These are phyloP conservation scores for Camptophora hylomeconis DNA, from an alignment of 2,329 filamentous ascomycete species.

Conservation along the genomic window DNA sequence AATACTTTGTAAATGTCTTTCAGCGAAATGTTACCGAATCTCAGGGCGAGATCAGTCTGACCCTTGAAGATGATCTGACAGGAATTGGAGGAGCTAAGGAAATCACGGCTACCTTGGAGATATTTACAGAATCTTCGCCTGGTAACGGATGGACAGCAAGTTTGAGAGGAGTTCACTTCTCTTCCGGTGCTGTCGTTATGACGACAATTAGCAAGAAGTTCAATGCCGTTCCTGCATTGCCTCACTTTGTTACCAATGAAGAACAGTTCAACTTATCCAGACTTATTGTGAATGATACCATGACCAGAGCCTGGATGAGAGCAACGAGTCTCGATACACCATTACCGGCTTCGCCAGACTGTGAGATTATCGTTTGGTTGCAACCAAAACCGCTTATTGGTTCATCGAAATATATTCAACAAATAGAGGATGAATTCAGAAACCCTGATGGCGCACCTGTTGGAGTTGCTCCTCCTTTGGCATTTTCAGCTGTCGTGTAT, in stretches of 20 bases:
- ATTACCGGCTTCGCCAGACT: constrained; percentile 52
- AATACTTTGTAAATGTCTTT: constrained; percentile 57
- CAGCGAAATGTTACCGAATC: constrained; percentile 67
- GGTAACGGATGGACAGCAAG: constrained; percentile 68
- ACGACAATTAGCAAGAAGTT: constrained; percentile 91
- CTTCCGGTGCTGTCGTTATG: constrained; percentile 64
- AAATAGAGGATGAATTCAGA: constrained; percentile 46
- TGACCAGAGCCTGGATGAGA: constrained; percentile 42
- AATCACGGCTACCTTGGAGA: constrained; percentile 54
- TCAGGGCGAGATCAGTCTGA: constrained; percentile 56
- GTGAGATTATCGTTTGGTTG: constrained; percentile 78
- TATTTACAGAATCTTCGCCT: constrained; percentile 57
- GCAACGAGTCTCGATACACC: constrained; percentile 35
- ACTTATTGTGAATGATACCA: constrained; percentile 57
- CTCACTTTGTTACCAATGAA: constrained; percentile 59
- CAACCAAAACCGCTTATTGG: constrained; percentile 42
- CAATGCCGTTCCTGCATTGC: constrained; percentile 77
- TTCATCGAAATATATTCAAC: constrained; percentile 20
- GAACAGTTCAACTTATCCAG: constrained; percentile 44
- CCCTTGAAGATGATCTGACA: constrained; percentile 29
- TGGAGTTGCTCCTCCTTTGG: constrained; percentile 36
- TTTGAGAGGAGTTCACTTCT: constrained; percentile 76
- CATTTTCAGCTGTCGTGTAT: constrained; percentile 48
- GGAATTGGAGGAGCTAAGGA: constrained; percentile 18
- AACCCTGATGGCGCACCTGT: constrained; percentile 45